Conservation (phyloP, 2,329 filamentous ascomycete genomes). For the Zopfia rhizophila region DNA sequence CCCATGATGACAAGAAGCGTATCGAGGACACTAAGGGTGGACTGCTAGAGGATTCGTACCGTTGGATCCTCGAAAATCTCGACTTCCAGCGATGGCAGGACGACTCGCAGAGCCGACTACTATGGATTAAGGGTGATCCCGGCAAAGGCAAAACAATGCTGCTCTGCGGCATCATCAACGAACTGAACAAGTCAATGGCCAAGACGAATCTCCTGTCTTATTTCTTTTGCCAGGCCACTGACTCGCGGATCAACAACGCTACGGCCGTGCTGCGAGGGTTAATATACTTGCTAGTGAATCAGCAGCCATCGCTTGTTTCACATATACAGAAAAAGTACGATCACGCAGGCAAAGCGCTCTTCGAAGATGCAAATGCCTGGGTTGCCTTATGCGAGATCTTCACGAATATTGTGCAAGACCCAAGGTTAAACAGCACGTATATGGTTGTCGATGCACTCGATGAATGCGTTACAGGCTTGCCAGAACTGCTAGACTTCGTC, state of each 20-base stretch:
- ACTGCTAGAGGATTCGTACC: slow-evolving; percentile 16
- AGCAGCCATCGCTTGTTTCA: slow-evolving; percentile 44
- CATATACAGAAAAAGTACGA: slow-evolving; percentile 52
- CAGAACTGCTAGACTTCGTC: too few relatives aligned
- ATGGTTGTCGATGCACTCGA: slow-evolving; percentile 4
- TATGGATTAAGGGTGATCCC: too few relatives aligned
- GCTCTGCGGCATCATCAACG: too few relatives aligned
- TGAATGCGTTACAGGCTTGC: slow-evolving; percentile 2
- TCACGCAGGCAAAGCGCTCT: slow-evolving; percentile 44
- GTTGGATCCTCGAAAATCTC: slow-evolving; percentile 29
- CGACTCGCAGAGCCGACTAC: slow-evolving; percentile 29
- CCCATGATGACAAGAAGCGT: too few relatives aligned
- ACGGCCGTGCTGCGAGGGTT: too few relatives aligned
- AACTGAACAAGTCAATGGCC: slow-evolving; percentile 26
- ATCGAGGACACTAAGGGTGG: too few relatives aligned
- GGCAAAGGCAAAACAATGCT: too few relatives aligned
- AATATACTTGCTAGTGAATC: slow-evolving; percentile 49
- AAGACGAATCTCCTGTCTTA: too few relatives aligned
- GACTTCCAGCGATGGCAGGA: slow-evolving; percentile 32
- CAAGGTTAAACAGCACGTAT: slow-evolving; percentile 1
- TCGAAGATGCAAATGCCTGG: slow-evolving; percentile 55
- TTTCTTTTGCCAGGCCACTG: too few relatives aligned
- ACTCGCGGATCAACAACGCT: too few relatives aligned
- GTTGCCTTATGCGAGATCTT: slow-evolving; percentile 51
- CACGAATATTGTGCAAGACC: slow-evolving; percentile 50